These are phyloP conservation scores for Ophiostoma angusticollis DNA, from an alignment of 2,329 filamentous ascomycete species.

Conservation along the genomic window DNA sequence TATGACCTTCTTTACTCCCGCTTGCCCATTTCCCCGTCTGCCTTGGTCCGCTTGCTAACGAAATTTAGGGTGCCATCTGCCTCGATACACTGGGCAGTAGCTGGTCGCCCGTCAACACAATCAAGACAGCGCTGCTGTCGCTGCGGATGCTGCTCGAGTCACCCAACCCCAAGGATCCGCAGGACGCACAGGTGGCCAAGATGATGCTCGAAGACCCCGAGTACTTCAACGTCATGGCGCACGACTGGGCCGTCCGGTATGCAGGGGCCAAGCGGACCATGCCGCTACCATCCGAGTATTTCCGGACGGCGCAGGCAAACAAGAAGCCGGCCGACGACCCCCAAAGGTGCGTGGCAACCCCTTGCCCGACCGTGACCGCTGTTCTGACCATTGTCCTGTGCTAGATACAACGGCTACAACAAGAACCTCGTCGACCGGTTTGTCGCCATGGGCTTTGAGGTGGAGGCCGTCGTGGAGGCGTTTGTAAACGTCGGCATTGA, in stretches of 20 bases:
- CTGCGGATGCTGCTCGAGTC: conserved; percentile 85
- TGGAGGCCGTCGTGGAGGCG: conserved; percentile 73
- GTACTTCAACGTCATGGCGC: conserved; percentile 67
- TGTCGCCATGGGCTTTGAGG: conserved; percentile 79
- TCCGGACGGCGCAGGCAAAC: conserved; percentile 37
- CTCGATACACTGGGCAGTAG: conserved; percentile 79
- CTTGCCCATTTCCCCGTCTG: too few relatives aligned
- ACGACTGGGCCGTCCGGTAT: conserved; percentile 79
- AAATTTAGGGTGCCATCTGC: conserved; percentile 79
- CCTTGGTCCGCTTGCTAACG: too few relatives aligned
- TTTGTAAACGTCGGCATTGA: conserved; percentile 64
- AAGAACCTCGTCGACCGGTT: conserved; percentile 73
- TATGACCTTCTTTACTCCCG: conserved; percentile 30
- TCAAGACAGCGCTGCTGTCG: conserved; percentile 88
- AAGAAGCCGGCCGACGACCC: conserved; percentile 38
- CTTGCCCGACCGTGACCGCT: too few relatives aligned
- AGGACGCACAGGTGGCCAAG: conserved; percentile 86
- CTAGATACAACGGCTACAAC: conserved; percentile 78
- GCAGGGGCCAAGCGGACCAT: conserved; percentile 55
- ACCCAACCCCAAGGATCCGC: conserved; percentile 90
- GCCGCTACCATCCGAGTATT: conserved; percentile 26
- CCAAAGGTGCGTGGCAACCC: conserved; percentile 27
- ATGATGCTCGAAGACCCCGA: conserved; percentile 75
- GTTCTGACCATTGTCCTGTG: too few relatives aligned
- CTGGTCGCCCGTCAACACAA: conserved; percentile 93